Conservation (phyloP, 768 basidiomycete species). For the Pleurotus tuoliensis region DNA sequence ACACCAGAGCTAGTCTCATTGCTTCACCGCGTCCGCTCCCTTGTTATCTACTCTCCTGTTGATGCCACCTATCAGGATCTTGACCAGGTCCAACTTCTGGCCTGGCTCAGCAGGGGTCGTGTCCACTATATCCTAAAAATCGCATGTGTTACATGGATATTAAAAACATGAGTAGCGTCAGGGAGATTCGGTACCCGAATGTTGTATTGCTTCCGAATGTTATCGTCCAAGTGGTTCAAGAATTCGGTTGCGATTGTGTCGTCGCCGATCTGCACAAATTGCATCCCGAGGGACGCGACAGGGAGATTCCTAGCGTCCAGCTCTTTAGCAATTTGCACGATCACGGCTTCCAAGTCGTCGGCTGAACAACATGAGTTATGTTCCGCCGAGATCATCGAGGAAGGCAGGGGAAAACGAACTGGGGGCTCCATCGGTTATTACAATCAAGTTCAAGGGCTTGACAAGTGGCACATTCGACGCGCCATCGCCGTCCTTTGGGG, state of each 20-base stretch:
- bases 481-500: neutral
- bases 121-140: slow-evolving; percentile 59
- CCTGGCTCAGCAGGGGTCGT: slow-evolving; percentile 45
- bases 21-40: slow-evolving; percentile 8
- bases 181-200: slow-evolving; percentile 32
- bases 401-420: slow-evolving; percentile 26
- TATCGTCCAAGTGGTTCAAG: slow-evolving; percentile 49
- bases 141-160: neutral
- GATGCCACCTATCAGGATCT: slow-evolving; percentile 61
- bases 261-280: slow-evolving; percentile 61
- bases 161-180: neutral
- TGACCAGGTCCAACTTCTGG: slow-evolving; percentile 46
- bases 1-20: neutral
- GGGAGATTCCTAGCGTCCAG: slow-evolving; percentile 44
- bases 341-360: slow-evolving; percentile 38
- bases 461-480: slow-evolving; percentile 17
- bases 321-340: slow-evolving; percentile 35
- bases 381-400: neutral
- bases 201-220: slow-evolving; percentile 33
- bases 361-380: slow-evolving; percentile 18
- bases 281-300: slow-evolving; percentile 52
- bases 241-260: slow-evolving; percentile 35
- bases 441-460: slow-evolving; percentile 48
- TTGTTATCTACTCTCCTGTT: slow-evolving; percentile 33
- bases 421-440: slow-evolving; percentile 53